Percentiles rank a stretch among this genome's conserved stretches.
These are phyloP conservation scores for Candida succiphila DNA, from an alignment of 805 yeast genomes.

Conservation along the genomic window DNA sequence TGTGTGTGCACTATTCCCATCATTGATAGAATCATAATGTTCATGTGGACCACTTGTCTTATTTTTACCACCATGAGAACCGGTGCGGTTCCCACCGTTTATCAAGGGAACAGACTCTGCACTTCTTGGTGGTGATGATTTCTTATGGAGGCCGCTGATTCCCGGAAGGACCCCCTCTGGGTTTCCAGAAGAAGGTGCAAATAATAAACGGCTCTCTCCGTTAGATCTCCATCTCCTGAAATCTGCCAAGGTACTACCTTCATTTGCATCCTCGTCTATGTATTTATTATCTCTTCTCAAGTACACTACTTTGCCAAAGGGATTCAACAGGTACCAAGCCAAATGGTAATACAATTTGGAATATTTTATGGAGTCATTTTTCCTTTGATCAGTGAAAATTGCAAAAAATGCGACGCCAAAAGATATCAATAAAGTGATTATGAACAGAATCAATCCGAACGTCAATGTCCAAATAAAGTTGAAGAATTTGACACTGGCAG, in stretches of 20 bases:
- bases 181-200: constrained; percentile 44
- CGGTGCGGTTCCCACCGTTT: neutral
- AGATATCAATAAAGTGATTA: constrained; percentile 42
- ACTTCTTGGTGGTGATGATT: neutral
- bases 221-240: constrained; percentile 84
- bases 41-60: too few relatives aligned
- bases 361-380: constrained; percentile 46
- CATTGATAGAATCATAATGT: neutral
- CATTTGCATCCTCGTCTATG: constrained; percentile 76
- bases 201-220: constrained; percentile 69
- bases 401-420: constrained; percentile 33
- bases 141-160: neutral
- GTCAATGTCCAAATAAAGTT: constrained; percentile 68
- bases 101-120: constrained; percentile 11
- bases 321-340: constrained; percentile 66
- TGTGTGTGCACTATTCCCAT: neutral
- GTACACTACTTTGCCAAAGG: constrained; percentile 86
- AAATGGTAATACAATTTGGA: constrained; percentile 49
- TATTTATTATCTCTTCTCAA: constrained; percentile 72
- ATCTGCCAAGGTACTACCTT: constrained; percentile 77
- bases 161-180: neutral
- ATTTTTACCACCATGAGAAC: neutral
- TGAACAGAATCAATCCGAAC: constrained; percentile 54
- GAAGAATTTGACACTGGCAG: constrained; percentile 53
- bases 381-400: constrained; percentile 32